Evolutionary conservation across 2,329 filamentous ascomycete genomes (phyloP).

Genomic region (Monilinia polystroma): DNA sequence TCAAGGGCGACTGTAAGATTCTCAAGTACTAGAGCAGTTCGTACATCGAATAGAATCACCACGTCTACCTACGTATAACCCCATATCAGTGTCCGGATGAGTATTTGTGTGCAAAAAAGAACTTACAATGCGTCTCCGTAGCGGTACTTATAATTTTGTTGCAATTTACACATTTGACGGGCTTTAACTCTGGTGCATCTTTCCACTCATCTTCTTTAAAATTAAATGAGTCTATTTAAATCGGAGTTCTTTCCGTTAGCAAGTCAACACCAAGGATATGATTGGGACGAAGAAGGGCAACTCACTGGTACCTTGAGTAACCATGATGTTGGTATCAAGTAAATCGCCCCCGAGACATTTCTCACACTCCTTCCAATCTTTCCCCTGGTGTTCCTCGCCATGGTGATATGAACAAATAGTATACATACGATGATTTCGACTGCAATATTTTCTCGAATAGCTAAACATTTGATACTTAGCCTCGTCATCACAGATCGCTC

Average conservation of each 20-base stretch:
- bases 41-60: background rate
- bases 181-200: conserved; percentile 4
- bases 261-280: background rate
- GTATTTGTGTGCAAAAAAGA: background rate
- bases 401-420: background rate
- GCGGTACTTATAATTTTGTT: background rate
- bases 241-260: background rate
- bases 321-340: background rate
- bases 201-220: conserved; percentile 1
- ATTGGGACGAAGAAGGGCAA: too few relatives aligned
- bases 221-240: background rate
- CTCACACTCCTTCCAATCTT: background rate
- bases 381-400: background rate
- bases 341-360: background rate
- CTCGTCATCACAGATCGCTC: background rate
- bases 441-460: background rate
- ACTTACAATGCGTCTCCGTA: background rate
- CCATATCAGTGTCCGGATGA: background rate
- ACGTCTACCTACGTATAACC: background rate
- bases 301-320: background rate
- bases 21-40: background rate
- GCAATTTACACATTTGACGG: background rate
- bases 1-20: background rate
- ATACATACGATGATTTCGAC: background rate
- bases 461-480: background rate